Conservation (phyloP, 768 basidiomycete genomes). For the Stropharia rugosoannulata region DNA sequence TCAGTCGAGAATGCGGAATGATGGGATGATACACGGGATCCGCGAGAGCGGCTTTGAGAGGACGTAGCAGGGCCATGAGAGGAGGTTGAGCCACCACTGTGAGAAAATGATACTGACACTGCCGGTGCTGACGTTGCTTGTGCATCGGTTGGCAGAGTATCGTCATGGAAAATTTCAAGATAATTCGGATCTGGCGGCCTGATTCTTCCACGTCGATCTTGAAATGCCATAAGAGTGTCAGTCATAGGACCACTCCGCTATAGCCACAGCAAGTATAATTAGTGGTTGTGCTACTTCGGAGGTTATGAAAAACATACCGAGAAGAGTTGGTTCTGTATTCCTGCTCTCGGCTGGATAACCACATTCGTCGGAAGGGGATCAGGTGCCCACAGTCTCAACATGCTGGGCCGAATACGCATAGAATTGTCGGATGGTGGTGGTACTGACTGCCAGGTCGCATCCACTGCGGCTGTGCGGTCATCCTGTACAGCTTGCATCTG, state of each 20-base stretch:
- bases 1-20: too few relatives aligned
- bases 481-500: background rate
- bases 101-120: background rate
- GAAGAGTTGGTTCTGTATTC: background rate
- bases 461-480: too few relatives aligned
- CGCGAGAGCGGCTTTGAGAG: background rate
- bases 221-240: background rate
- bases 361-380: background rate
- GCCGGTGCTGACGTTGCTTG: background rate
- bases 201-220: background rate
- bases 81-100: background rate
- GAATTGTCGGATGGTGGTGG: background rate
- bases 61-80: background rate
- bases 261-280: background rate
- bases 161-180: background rate
- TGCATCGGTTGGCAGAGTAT: background rate
- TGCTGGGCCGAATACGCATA: too few relatives aligned
- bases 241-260: background rate
- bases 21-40: too few relatives aligned
- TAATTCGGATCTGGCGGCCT: background rate
- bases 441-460: too few relatives aligned
- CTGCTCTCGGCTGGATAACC: background rate
- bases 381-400: too few relatives aligned
- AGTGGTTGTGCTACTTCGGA: background rate
- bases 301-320: background rate